Base-by-base conservation (phyloP, 331 rosid species). In the Cucumis variabilis region DNA sequence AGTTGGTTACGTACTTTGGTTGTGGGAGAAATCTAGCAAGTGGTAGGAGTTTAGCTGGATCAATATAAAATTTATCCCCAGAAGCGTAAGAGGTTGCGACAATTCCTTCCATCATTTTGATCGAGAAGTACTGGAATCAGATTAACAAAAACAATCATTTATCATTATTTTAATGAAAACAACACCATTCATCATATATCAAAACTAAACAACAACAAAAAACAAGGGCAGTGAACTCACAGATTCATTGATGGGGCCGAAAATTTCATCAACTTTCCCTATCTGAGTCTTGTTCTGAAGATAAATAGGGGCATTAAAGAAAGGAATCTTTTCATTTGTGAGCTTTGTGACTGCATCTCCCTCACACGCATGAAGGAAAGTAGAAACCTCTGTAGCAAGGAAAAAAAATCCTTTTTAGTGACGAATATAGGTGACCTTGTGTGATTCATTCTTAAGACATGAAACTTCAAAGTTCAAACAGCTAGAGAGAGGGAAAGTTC, bases 261-360 rank as follows among this genome's bases (percentile, higher is more conserved):
- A 97, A 83, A 97, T 97, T 86, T 97, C 99, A 90, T 96, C 99
- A 73, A 97, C 99, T 90, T 97, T 97, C 48, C 99, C 99, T 48
- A 97, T 97, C 94, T 94, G 99, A 76, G 99, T 94, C 95, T 93
- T 96, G 93, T 97, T 97, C 85, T 94, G 93, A 87, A 97, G 93
- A 90, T 97, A 97, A 15, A 96, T 97, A 41, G 99, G 97, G 69
- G 99, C 99, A 90, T 97, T 97, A 51, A 97, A 97, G 85, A 25
- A 96, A 28, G 99, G 99, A 63, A 96, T 82, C 90, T 96, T 96
- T 88, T 92, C 96, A 84, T 94, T 91, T 4, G 99, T 93, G 37
- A 96, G 98, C 92, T 89, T 97, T 41, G 99, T 94, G 55, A 97
- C 98, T 11, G 99, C 99, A 55, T 96, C 99, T 58, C 99, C 99